These are phyloP conservation scores for Suhomyces sp. DNA, from an alignment of 805 yeast genomes.

Conservation along the genomic window DNA sequence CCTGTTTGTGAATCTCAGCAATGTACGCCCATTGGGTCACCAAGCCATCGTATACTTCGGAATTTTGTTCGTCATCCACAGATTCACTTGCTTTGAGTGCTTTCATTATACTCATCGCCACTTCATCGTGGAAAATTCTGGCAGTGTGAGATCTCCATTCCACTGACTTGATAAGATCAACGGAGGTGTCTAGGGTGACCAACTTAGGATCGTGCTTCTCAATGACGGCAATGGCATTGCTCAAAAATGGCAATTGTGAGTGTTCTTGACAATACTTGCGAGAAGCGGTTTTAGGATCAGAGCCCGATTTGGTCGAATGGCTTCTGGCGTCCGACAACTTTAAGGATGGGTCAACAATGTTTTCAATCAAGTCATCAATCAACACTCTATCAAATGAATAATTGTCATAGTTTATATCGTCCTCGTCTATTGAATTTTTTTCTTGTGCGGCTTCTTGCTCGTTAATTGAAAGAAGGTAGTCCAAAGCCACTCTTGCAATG, in stretches of 20 bases:
- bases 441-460: neutral
- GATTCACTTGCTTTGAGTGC: conserved; percentile 15
- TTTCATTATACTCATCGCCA: conserved; percentile 57
- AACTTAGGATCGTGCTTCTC: conserved; percentile 33
- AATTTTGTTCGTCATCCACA: conserved; percentile 15
- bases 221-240: conserved; percentile 41
- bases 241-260: conserved; percentile 28
- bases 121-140: conserved; percentile 61
- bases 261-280: conserved; percentile 22
- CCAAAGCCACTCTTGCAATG: conserved; percentile 60
- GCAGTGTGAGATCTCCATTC: conserved; percentile 61
- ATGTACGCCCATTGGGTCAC: conserved; percentile 70
- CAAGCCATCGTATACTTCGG: conserved; percentile 46
- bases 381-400: conserved; percentile 31
- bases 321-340: conserved; percentile 50
- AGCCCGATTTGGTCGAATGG: conserved; percentile 10
- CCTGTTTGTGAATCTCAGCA: conserved; percentile 54
- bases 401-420: conserved; percentile 17
- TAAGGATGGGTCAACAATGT: conserved; percentile 65
- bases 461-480: conserved; percentile 36
- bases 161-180: conserved; percentile 31
- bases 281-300: conserved; percentile 7
- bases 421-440: conserved; percentile 1
- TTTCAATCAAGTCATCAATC: conserved; percentile 54
- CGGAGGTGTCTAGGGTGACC: conserved; percentile 30